These are phyloP conservation scores for Avena eriantha DNA, from an alignment of 176 grass and related monocot genomes.

Conservation along the genomic window DNA sequence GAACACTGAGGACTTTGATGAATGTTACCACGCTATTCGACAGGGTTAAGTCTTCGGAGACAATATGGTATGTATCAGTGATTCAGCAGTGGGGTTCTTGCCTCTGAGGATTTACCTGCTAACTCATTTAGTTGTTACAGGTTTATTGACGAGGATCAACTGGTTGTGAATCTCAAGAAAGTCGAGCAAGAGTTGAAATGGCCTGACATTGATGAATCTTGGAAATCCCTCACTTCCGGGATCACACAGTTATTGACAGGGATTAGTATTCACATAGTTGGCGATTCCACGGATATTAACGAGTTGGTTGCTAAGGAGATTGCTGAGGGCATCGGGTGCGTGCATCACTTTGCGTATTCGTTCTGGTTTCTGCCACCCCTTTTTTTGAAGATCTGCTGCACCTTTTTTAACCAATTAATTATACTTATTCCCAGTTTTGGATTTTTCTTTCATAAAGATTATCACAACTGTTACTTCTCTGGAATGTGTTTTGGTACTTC, in stretches of 20 bases:
- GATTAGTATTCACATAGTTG: slow-evolving; percentile 80
- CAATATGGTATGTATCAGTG: slow-evolving; percentile 65
- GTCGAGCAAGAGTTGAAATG: slow-evolving; percentile 80
- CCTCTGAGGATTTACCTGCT: neutral
- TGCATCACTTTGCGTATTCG: neutral
- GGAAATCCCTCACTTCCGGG: slow-evolving; percentile 80
- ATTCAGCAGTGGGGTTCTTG: neutral
- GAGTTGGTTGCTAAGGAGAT: slow-evolving; percentile 82
- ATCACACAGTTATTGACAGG: slow-evolving; percentile 82
- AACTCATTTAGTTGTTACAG: slow-evolving; percentile 30
- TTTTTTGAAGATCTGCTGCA: neutral
- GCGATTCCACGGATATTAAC: slow-evolving; percentile 80
- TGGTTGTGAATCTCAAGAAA: slow-evolving; percentile 92
- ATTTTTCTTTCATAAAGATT: neutral
- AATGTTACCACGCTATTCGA: slow-evolving; percentile 71
- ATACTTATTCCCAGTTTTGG: neutral
- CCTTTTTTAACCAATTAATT: no score
- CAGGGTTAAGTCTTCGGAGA: slow-evolving; percentile 88
- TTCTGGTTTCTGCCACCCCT: neutral
- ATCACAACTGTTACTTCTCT: neutral
- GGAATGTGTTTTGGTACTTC: neutral
- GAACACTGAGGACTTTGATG: slow-evolving; percentile 77
- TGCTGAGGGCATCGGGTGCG: slow-evolving; percentile 77
- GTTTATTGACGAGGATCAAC: slow-evolving; percentile 94
- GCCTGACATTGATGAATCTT: slow-evolving; percentile 92